A percentile compares a stretch with the other conserved stretches of the same genome.
Conservation (phyloP, 2,329 filamentous ascomycete species). For the Aureobasidium sp. region DNA sequence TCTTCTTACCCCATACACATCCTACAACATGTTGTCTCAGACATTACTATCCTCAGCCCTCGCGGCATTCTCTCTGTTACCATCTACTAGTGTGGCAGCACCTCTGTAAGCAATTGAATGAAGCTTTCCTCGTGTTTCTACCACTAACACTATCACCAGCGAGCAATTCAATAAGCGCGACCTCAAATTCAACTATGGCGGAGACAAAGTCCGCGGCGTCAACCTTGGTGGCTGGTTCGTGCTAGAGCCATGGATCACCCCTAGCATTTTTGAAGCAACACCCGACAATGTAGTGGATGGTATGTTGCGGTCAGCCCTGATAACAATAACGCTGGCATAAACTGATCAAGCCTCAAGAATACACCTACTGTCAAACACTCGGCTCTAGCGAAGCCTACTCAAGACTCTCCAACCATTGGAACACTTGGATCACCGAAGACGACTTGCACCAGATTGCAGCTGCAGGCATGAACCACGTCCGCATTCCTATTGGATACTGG, state of each 20-base stretch:
- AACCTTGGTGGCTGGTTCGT: constrained; percentile 62
- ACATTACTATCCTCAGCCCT: constrained; percentile 14
- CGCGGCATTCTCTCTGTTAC: constrained; percentile 11
- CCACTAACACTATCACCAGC: background rate
- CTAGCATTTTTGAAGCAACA: constrained; percentile 49
- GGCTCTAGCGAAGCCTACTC: constrained; percentile 43
- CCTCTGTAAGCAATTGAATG: background rate
- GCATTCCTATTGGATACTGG: constrained; percentile 63
- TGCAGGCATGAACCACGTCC: constrained; percentile 55
- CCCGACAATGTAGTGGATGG: constrained; percentile 47
- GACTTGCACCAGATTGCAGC: constrained; percentile 52
- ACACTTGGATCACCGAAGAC: constrained; percentile 46
- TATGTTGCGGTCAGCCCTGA: constrained; percentile 23
- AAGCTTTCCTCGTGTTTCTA: background rate
- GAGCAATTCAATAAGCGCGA: constrained; percentile 18
- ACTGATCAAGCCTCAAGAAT: constrained; percentile 31
- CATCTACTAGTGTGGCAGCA: constrained; percentile 1
- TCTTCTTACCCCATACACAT: background rate
- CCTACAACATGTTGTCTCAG: constrained; percentile 10
- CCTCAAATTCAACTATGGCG: constrained; percentile 47
- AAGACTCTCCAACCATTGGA: constrained; percentile 51
- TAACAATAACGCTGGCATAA: background rate
- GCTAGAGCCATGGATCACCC: constrained; percentile 54
- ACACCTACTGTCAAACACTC: constrained; percentile 44
- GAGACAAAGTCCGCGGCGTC: constrained; percentile 54